Evolutionary conservation across 2,329 filamentous ascomycete genomes (phyloP), one percentile per base, ranked within the genome.

Genomic region (Teratosphaeria zuluensis): DNA sequence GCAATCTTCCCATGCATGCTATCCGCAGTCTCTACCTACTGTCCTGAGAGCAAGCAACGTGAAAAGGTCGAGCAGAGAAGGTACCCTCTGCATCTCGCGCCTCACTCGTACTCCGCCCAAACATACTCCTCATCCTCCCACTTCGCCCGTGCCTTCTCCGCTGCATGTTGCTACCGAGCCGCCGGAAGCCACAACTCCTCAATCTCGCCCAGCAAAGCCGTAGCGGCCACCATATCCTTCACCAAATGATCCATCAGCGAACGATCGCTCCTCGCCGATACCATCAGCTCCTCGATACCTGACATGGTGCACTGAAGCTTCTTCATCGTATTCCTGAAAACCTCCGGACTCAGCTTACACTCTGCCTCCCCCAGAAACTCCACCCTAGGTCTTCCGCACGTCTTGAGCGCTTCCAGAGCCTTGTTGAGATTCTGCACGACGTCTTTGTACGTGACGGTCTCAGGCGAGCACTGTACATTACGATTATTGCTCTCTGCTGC

Each of bases 241-340:
- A 58, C 28, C 56, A 60, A 56, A 3, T 31, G 33, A 24, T 58
- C 42, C 59, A 60, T 57, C 2, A 60, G 51, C 30, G 16, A 3
- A n/a, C 59, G 42, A 46, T 60, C 59, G 46, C 55, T 58, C 32
- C 52, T 16, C 12, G 58, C 59, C 11, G 52, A 33, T 19, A 1
- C 3, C 53, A 56, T 46, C 42, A 60, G 12, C 30, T 54, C 59
- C 31, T 58, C 59, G 7, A 60, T 24, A 14, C 52, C 59, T 21
- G 52, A 12, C 30, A 60, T 33, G 31, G 52, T 56, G 19, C 62
- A 56, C 1, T 55, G 14, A 2, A 65, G 52, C 59, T 63, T 65
- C 42, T 58, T 60, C 55, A 60, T 56, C 28, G 60, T 58, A 2
- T 55, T 46, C 19, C 56, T 30, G 12, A 62, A 53, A 30, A 63